Evolutionary conservation across 1,139 yeast genomes (phyloP).

Genomic region (Zygoascus meyerae): DNA sequence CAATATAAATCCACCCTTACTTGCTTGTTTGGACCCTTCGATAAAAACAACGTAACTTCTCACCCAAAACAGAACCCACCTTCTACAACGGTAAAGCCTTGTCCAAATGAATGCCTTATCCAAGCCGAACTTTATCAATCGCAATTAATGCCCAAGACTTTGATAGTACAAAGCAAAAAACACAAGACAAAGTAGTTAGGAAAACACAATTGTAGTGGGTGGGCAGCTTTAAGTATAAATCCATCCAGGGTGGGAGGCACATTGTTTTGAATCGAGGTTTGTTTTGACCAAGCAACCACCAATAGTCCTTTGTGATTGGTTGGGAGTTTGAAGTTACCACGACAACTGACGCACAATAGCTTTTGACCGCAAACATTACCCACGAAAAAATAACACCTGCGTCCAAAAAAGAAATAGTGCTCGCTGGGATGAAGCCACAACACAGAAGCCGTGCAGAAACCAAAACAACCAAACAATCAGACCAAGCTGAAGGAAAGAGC

Average conservation of each 20-base stretch:
- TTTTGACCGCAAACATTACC: neutral
- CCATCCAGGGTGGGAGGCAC: neutral
- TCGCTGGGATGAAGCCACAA: neutral
- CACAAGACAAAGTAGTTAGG: neutral
- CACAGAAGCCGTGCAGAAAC: conserved; percentile 1
- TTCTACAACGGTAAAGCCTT: no score
- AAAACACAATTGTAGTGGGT: neutral
- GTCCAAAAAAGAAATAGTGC: neutral
- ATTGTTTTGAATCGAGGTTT: neutral
- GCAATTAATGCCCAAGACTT: no score
- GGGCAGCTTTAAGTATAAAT: conserved; percentile 1
- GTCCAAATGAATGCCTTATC: no score
- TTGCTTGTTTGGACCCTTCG: no score
- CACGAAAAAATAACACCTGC: neutral
- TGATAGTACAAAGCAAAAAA: neutral
- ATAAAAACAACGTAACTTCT: neutral
- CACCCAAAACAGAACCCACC: no score
- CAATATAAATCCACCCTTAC: neutral
- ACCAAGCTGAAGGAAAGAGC: neutral
- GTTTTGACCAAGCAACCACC: conserved; percentile 1
- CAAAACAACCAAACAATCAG: conserved; percentile 1
- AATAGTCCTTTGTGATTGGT: neutral
- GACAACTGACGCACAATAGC: neutral
- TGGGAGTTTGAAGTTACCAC: neutral
- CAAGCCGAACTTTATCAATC: no score